Evolutionary conservation across 495 filamentous ascomycete species (phyloP).

Genomic region (Talaromyces liani): DNA sequence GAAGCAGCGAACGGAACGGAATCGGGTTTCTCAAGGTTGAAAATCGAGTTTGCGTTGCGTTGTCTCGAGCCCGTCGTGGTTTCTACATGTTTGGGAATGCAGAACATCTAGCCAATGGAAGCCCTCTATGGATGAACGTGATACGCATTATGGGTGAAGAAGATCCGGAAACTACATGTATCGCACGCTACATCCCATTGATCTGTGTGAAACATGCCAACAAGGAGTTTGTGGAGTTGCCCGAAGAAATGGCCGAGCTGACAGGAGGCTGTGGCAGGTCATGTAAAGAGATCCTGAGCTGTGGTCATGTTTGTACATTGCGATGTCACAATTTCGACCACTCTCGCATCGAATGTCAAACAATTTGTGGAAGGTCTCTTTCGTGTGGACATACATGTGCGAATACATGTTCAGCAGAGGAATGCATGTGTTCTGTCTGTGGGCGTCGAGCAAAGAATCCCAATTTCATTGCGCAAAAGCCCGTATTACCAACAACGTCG

Average conservation of each 20-base stretch:
- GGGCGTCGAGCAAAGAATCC: not conserved
- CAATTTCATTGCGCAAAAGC: not conserved
- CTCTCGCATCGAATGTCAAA: slow-evolving; percentile 14
- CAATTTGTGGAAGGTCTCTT: slow-evolving; percentile 20
- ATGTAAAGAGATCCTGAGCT: slow-evolving; percentile 27
- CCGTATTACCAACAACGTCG: not conserved
- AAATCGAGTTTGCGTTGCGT: slow-evolving; percentile 80
- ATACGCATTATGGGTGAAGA: slow-evolving; percentile 22
- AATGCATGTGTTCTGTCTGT: slow-evolving; percentile 6
- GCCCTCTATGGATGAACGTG: slow-evolving; percentile 32
- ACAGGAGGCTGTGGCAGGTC: slow-evolving; percentile 38
- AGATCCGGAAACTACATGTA: slow-evolving; percentile 13
- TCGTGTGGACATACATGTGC: slow-evolving; percentile 25
- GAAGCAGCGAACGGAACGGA: slow-evolving; percentile 49
- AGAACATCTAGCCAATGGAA: slow-evolving; percentile 32
- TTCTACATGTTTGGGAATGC: slow-evolving; percentile 87
- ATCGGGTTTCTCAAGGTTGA: slow-evolving; percentile 68
- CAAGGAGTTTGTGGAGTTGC: slow-evolving; percentile 20
- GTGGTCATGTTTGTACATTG: slow-evolving; percentile 32
- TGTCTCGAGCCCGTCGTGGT: slow-evolving; percentile 78
- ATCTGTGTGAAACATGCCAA: slow-evolving; percentile 32
- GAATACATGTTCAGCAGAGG: slow-evolving; percentile 12
- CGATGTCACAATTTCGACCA: slow-evolving; percentile 32
- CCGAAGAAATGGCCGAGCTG: slow-evolving; percentile 42
- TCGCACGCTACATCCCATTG: slow-evolving; percentile 31